Base-by-base conservation (phyloP, 2,329 filamentous ascomycete genomes). In the Claviceps humidiphila region DNA sequence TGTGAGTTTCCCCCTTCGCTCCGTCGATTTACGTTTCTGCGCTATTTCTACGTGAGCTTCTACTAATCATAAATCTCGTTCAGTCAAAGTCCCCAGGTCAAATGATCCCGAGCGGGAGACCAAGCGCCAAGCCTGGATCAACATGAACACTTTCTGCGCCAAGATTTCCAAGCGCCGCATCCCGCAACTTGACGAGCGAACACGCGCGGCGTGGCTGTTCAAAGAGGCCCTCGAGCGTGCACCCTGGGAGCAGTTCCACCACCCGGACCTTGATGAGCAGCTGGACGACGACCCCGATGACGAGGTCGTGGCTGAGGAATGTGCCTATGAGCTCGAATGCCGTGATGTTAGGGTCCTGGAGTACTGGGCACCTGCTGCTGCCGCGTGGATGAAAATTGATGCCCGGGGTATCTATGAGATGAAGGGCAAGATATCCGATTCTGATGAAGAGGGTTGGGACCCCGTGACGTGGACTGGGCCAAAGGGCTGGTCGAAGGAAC, bases 321-420 rank as follows among this genome's bases (percentile, higher is more conserved):
- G 50, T 20, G 50, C 42, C 26, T 51, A 51, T 24, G 50, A 51
- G 24, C 50, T 51, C n/a, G 50, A 51, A 16, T 51, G 50, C 38
- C 50, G 50, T 4, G 50, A 51, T 38, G 24, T 51, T 6, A 51
- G 43, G 38, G 42, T 41, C 16, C 22, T 51, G 9, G 50, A 51
- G 30, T 51, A 51, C 22, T 51, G 50, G 50, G 50, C 44, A 26
- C 43, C 50, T n/a, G 49, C 49, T 16, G 50, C 50, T 6, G 50
- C 43, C 4, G 43, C 16, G 8, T 51, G 49, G 49, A 26, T 46
- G 41, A 51, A 46, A 22, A 45, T 45, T 4, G 37, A 41, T 37
- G 22, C 47, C 22, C 47, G 22, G 14, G 40, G 48, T 9, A 44
- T 50, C 39, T 50, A 50, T 24, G 48, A 50, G 39, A 44, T 50